Evolutionary conservation across 2,329 filamentous ascomycete genomes (phyloP), one percentile per base, ranked within the genome.

Genomic region (Berkeleyomyces rouxiae): DNA sequence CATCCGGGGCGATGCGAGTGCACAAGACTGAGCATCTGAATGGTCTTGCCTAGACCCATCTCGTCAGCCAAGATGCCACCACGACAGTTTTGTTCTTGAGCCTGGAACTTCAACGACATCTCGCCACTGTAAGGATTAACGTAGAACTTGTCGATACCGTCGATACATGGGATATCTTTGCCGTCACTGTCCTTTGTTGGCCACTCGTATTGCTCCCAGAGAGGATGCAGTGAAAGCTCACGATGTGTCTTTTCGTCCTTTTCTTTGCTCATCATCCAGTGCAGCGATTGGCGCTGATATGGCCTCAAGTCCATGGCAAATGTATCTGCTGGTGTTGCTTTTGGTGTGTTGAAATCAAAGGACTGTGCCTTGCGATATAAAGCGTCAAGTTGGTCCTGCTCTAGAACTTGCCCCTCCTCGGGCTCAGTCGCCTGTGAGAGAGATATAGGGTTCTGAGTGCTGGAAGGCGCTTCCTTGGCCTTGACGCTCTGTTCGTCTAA

Each of bases 1-100:
- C 55, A 59, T 6, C 44, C 49, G 9, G 65, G 65, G 10, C 82
- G 83, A 71, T 97, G 88, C 0, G 88, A 83, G 71, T 99, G 93
- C 4, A 99, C 82, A 59, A 99, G 76, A 73, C 90, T 93, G 66
- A 99, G 82, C 90, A 99, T 97, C 70, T 99, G 92, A 61, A 99
- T 97, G 0, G 93, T 99, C 76, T 99, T 99, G 42, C 93, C 93
- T 1, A 99, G 78, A 57, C 93, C 93, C 93, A 99, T 99, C 73
- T 97, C 88, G 69, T 99, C 93, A 7, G 93, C 93, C 49, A 99
- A 76, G 63, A 99, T 88, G 4, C 93, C 93, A 53, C 93, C 93
- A 0, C 96, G 77, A 67, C 93, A 99, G 70, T 95, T 89, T 70
- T 97, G 93, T 69, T 97, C 90, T 70, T 99, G 93, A 2, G 84